These are phyloP conservation scores for Adansonia rubrostipa DNA, from an alignment of 441 rosid species.

Conservation along the genomic window DNA sequence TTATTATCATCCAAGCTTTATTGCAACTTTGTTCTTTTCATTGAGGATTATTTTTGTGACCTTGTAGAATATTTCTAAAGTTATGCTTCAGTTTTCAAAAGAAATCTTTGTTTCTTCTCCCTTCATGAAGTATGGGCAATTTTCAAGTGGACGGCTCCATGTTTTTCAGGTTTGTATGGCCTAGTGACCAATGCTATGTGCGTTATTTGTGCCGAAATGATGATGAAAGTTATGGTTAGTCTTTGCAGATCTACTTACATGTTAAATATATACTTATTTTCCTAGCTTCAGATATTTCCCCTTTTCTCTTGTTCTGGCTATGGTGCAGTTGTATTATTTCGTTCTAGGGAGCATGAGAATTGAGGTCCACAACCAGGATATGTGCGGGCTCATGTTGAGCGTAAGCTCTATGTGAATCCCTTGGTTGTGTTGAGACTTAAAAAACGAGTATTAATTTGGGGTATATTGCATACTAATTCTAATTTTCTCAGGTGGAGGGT, in stretches of 20 bases:
- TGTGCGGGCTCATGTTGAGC: conserved; percentile 98
- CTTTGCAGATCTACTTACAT: conserved; percentile 23
- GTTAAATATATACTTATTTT: conserved; percentile 28
- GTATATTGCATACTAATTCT: conserved; percentile 24
- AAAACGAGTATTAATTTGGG: conserved; percentile 7
- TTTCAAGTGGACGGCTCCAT: conserved; percentile 17
- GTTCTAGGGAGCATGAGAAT: conserved; percentile 96
- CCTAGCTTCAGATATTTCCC: conserved; percentile 25
- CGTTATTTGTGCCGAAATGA: conserved; percentile 98
- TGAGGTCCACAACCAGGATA: conserved; percentile 95
- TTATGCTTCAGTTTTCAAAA: neutral
- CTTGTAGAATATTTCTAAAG: conserved; percentile 3
- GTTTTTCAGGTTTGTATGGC: conserved; percentile 89
- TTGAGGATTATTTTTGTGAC: neutral
- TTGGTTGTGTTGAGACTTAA: conserved; percentile 20
- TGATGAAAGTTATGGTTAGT: conserved; percentile 94
- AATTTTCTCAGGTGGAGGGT: conserved; percentile 86
- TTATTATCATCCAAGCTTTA: conserved; percentile 3
- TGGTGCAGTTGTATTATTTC: conserved; percentile 92
- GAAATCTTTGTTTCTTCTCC: neutral
- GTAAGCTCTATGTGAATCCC: conserved; percentile 43
- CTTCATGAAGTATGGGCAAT: neutral
- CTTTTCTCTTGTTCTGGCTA: conserved; percentile 29
- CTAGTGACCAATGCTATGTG: conserved; percentile 99
- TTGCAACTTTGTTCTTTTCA: conserved; percentile 7